Evolutionary conservation across 2,329 filamentous ascomycete genomes (phyloP), one percentile per base, ranked within the genome.

Genomic region (Curvularia sp.): DNA sequence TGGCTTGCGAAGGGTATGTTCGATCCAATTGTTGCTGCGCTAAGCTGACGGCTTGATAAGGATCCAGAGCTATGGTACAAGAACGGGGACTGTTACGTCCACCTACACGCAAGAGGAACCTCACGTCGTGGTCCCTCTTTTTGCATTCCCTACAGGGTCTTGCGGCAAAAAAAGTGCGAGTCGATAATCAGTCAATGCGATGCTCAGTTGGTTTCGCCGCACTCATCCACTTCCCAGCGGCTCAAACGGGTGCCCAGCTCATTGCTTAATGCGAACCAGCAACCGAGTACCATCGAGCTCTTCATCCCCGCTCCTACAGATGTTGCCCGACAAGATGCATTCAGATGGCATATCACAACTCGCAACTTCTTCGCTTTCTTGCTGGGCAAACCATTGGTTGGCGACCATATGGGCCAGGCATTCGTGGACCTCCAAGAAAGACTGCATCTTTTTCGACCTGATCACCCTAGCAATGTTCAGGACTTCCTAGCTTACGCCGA

Each of bases 361-460:
- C 84, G 91, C 13, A 94, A 94, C 69, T 86, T 92, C 66, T 89
- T 93, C 57, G 90, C 91, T 3, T 93, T 88, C 80, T 74, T 91
- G 1, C 83, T 86, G 55, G 80, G 84, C 3, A 84, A 84, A 59
- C 86, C 90, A 0, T 72, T 93, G 32, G 90, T 92, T 1, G 91
- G 90, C 5, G 78, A 82, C 34, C 83, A 85, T 52, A 82, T 95
- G 18, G 89, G 90, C 1, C 77, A 77, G 19, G 83, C 89, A 0
- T 77, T 93, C 9, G 82, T 89, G 13, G 81, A 82, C 23, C 80
- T 94, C n/a, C 79, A 90, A 64, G 82, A 86, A 57, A 86, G 85
- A 60, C 84, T 93, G 80, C 79, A 85, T 38, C 80, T 88, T 41
- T 89, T 87, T 66, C 82, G 89, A 30, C 78, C 81, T 1, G 64